phyloP scores from a whole-genome alignment of 1,139 yeast species.

The Komagataea norvegica region DNA sequence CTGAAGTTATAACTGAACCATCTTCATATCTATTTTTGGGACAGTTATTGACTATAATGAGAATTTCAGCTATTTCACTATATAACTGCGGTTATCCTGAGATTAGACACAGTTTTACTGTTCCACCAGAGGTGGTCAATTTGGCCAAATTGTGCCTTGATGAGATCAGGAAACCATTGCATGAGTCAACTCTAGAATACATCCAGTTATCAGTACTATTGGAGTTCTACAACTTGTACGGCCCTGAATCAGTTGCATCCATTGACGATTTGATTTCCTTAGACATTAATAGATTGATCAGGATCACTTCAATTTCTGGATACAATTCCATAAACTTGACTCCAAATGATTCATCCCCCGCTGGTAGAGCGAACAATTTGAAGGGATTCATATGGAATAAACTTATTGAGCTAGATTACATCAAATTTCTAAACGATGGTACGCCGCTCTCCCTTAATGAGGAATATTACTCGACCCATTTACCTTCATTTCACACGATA shows the following conservation, averaged over 20 bases:
- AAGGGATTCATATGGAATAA: conserved; percentile 8
- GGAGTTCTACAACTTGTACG: conserved; percentile 4
- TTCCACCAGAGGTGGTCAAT: conserved; percentile 1
- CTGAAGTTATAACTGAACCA: conserved; percentile 1
- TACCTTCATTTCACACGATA: neutral
- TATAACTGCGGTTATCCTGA: conserved; percentile 9
- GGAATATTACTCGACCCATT: conserved; percentile 1
- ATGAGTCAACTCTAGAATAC: conserved; percentile 5
- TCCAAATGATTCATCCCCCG: neutral
- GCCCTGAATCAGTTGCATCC: conserved; percentile 6
- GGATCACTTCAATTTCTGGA: conserved; percentile 6
- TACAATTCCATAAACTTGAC: conserved; percentile 1
- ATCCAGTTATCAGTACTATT: conserved; percentile 5
- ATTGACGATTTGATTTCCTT: conserved; percentile 8
- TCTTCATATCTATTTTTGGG: conserved; percentile 7
- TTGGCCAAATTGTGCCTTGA: conserved; percentile 9
- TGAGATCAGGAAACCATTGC: conserved; percentile 4
- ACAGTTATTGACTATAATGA: conserved; percentile 6
- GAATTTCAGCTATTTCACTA: conserved; percentile 8
- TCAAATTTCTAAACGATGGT: conserved; percentile 9
- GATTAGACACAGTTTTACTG: neutral
- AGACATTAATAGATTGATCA: conserved; percentile 6
- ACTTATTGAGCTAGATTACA: conserved; percentile 8
- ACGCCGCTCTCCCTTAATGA: conserved; percentile 6
- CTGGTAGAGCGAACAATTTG: neutral